Evolutionary conservation across 1,284 basidiomycete species (phyloP).

Genomic region (Ustilago lituana): DNA sequence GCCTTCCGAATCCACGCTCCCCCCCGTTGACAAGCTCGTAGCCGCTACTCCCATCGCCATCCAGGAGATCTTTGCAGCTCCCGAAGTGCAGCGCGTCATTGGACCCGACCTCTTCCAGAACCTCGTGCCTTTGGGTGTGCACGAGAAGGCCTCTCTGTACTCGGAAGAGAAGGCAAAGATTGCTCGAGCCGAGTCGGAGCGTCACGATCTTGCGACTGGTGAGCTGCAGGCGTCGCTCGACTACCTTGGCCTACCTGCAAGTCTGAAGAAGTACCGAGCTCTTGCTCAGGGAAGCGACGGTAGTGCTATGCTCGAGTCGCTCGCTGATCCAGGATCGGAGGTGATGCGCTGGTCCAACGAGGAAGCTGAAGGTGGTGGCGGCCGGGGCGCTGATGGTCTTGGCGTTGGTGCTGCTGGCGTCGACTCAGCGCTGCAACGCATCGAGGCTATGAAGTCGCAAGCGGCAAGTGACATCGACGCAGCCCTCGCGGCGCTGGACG

Average conservation of each 20-base stretch:
- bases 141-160: constrained; percentile 94
- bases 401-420: constrained; percentile 51
- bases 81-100: constrained; percentile 93
- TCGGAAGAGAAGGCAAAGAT: constrained; percentile 99
- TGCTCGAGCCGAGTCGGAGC: constrained; percentile 86
- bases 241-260: constrained; percentile 80
- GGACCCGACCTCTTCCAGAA: constrained; percentile 89
- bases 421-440: constrained; percentile 40
- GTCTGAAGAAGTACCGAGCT: constrained; percentile 79
- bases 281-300: constrained; percentile 75
- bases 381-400: constrained; percentile 75
- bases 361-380: constrained; percentile 74
- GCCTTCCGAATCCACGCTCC: constrained; percentile 81
- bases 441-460: constrained; percentile 45
- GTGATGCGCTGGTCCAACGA: constrained; percentile 79
- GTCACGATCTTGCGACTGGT: constrained; percentile 81
- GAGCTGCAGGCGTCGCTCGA: constrained; percentile 84
- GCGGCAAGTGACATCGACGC: constrained; percentile 44
- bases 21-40: constrained; percentile 80
- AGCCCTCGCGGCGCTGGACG: constrained; percentile 52
- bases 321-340: constrained; percentile 75
- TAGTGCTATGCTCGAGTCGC: constrained; percentile 67
- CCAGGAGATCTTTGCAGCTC: constrained; percentile 89
- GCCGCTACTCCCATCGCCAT: constrained; percentile 86
- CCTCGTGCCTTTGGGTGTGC: constrained; percentile 90